Base-by-base conservation (phyloP, 129 eudicot genomes). In the Arctium minus region DNA sequence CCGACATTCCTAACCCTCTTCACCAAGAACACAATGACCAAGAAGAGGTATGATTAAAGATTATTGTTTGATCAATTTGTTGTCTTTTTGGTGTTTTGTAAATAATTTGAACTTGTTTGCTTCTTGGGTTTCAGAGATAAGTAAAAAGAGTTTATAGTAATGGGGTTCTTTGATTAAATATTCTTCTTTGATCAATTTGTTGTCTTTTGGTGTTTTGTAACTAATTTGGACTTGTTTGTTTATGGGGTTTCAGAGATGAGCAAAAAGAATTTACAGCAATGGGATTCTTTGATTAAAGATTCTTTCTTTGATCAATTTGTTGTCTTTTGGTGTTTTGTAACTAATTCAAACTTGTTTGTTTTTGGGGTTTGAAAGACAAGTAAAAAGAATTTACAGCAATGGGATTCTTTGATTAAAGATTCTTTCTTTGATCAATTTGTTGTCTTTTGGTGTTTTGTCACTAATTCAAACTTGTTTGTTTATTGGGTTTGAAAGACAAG, bases 91-190 rank as follows among this genome's bases (percentile, higher is more conserved):
- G 3, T 70, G 60, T 9, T 62, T 11, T 15, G 30, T 22, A 9
- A 12, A 11, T 77, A 64, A 82, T 73, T 53, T 15, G 7, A 37
- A 1, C 6, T 78, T 64, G n/a, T 75, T 80, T 53, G 30, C 46
- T 18, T 32, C 2, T 18, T 33, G 38, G 72, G 74, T 71, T 69
- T 62, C 36, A 4, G 18, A 36, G 38, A 50, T 72, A 76, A 80
- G 78, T 48, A 74, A 82, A 67, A 86, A 64, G 78, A 85, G 39
- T 75, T 79, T 92, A 10, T 85, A 93, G 86, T 88, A 96, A 89
- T 93, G 99, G 99, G 96, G 92, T 86, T 89, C 92, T 13, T 53
- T 91, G 82, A 86, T 33, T 33, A 33, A 33, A 33, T 0, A 33
- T 33, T 33, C 0, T 33, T 33, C 2, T 33, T 33, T 33, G 36